Percentiles rank a stretch among this genome's conserved stretches.
phyloP scores from a whole-genome alignment of 2,329 filamentous ascomycete species.

The Microdochium bolleyi region DNA sequence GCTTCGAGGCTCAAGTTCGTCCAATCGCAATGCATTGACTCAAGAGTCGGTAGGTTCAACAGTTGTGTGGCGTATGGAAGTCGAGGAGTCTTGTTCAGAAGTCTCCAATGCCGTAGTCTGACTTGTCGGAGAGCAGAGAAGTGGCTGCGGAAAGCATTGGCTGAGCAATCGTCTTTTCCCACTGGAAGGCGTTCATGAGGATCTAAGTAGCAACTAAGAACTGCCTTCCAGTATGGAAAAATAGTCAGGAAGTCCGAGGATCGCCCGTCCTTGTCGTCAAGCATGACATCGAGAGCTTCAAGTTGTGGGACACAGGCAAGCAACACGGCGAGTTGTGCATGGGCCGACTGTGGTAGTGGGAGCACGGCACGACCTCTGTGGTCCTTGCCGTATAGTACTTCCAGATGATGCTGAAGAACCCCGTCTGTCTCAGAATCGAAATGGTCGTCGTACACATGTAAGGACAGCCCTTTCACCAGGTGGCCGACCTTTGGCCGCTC shows the following conservation, averaged over 20 bases:
- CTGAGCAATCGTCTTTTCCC: not conserved
- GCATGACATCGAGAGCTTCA: not conserved
- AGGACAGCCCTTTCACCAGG: not conserved
- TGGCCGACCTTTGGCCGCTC: not conserved
- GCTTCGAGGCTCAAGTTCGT: not conserved
- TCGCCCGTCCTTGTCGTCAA: not conserved
- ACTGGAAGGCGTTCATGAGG: not conserved
- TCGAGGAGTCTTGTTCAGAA: not conserved
- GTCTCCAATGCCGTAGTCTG: not conserved
- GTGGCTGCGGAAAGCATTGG: not conserved
- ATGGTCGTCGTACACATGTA: not conserved
- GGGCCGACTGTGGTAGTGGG: not conserved
- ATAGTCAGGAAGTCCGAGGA: not conserved
- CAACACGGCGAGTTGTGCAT: not conserved
- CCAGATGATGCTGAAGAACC: not conserved
- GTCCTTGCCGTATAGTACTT: not conserved
- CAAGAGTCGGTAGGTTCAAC: not conserved
- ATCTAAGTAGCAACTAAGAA: not conserved
- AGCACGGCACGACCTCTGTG: not conserved
- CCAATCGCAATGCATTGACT: not conserved
- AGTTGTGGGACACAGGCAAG: not conserved
- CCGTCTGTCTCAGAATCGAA: not conserved
- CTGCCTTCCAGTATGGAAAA: not conserved
- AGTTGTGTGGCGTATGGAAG: not conserved
- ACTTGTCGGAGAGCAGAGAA: not conserved